These are phyloP conservation scores for Pseudevernia furfuracea DNA, from an alignment of 495 filamentous ascomycete species.

Conservation along the genomic window DNA sequence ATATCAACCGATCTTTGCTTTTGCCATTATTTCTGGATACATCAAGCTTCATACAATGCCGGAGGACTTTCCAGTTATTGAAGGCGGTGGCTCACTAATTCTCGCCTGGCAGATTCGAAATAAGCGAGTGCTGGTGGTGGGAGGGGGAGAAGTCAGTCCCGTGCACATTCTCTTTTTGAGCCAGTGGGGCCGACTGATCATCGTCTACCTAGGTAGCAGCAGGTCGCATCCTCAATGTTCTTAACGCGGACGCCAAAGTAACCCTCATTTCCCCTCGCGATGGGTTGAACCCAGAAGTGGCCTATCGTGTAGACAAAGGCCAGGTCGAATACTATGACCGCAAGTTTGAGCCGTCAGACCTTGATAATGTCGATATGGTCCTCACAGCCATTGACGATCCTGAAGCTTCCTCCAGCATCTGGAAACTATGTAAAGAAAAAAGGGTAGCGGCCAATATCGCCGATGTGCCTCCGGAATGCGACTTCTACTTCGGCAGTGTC, in stretches of 20 bases:
- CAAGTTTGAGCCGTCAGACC: slow-evolving; percentile 71
- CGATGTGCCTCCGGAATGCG: slow-evolving; percentile 92
- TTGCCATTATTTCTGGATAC: not conserved
- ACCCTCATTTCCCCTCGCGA: slow-evolving; percentile 72
- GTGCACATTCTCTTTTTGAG: slow-evolving; percentile 1
- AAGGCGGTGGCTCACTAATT: slow-evolving; percentile 86
- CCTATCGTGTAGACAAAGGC: slow-evolving; percentile 61
- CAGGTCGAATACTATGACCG: slow-evolving; percentile 74
- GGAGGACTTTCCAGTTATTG: slow-evolving; percentile 63
- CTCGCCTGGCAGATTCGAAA: slow-evolving; percentile 87
- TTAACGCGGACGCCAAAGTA: slow-evolving; percentile 89
- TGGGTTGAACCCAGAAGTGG: slow-evolving; percentile 82
- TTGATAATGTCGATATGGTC: slow-evolving; percentile 77
- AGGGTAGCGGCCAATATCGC: slow-evolving; percentile 90
- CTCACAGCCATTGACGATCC: slow-evolving; percentile 90
- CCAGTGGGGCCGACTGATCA: slow-evolving; percentile 1
- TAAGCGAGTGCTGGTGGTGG: slow-evolving; percentile 78
- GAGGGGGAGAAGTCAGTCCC: slow-evolving; percentile 74
- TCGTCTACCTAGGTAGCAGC: slow-evolving; percentile 67
- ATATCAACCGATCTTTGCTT: not conserved
- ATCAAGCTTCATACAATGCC: slow-evolving; percentile 38
- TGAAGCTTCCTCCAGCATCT: slow-evolving; percentile 74
- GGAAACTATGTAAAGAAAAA: slow-evolving; percentile 79
- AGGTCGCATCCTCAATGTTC: slow-evolving; percentile 81
- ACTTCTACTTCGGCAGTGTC: slow-evolving; percentile 96